phyloP scores from a whole-genome alignment of 2,329 filamentous ascomycete species.

The Pestalotiopsis sp. region DNA sequence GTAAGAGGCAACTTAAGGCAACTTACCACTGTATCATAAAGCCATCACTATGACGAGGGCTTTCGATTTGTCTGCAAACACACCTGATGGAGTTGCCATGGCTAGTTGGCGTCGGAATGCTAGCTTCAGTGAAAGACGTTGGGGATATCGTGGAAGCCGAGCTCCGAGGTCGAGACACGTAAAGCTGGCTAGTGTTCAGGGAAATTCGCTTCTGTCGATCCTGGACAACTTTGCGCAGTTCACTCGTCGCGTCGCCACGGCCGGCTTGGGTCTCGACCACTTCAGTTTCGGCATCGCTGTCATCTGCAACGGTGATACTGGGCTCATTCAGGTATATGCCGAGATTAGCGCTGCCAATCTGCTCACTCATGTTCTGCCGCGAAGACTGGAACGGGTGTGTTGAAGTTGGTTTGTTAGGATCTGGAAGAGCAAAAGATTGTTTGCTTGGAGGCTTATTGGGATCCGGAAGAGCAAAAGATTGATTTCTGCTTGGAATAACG shows the following conservation, averaged over 20 bases:
- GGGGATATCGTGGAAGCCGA: constrained; percentile 47
- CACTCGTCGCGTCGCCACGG: constrained; percentile 60
- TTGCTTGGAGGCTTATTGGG: constrained; percentile 52
- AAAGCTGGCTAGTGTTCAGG: constrained; percentile 37
- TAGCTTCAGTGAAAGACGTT: constrained; percentile 51
- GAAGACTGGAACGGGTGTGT: constrained; percentile 48
- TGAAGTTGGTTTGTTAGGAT: constrained; percentile 42
- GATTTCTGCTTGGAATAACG: constrained; percentile 62
- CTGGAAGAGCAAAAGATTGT: constrained; percentile 58
- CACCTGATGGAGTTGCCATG: constrained; percentile 54
- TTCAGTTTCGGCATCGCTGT: constrained; percentile 64
- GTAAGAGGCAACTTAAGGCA: constrained; percentile 34
- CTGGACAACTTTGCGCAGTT: constrained; percentile 61
- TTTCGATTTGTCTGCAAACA: constrained; percentile 48
- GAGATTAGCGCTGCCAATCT: constrained; percentile 44
- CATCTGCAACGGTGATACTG: constrained; percentile 38
- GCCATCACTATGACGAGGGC: constrained; percentile 43
- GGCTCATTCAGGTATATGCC: constrained; percentile 39
- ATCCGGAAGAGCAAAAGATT: constrained; percentile 60
- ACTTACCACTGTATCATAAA: constrained; percentile 68
- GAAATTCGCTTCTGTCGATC: constrained; percentile 46
- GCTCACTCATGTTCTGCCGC: constrained; percentile 52
- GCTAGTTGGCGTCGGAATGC: constrained; percentile 47
- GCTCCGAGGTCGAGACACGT: constrained; percentile 31
- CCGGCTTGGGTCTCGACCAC: constrained; percentile 45